phyloP scores from a whole-genome alignment of 495 filamentous ascomycete species.

The Daldinia caldariorum region DNA sequence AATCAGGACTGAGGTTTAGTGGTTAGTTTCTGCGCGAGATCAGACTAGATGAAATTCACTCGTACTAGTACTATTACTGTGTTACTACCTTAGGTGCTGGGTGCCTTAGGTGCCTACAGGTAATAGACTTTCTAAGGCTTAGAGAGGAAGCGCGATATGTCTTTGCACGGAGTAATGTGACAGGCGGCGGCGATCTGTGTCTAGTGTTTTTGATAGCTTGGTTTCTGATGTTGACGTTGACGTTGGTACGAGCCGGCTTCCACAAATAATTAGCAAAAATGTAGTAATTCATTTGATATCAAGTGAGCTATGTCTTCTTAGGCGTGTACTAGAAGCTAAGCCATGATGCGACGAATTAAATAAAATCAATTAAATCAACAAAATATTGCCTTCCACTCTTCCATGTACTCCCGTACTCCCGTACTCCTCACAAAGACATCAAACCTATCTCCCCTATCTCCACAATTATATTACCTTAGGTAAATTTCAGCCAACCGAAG shows the following conservation, averaged over 20 bases:
- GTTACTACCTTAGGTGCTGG: background rate
- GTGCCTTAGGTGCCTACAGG: no score
- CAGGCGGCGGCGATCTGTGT: background rate
- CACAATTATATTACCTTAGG: slow-evolving; percentile 9
- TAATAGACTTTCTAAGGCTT: background rate
- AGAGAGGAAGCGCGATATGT: background rate
- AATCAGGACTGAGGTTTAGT: slow-evolving; percentile 34
- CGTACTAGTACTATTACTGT: no score
- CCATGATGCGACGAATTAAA: background rate
- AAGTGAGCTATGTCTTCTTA: background rate
- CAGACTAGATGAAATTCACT: background rate
- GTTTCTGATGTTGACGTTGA: background rate
- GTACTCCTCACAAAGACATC: background rate
- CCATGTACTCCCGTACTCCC: slow-evolving; percentile 5
- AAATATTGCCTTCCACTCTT: background rate
- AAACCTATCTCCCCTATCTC: background rate
- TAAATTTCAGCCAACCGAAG: slow-evolving; percentile 13
- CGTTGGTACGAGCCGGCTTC: background rate
- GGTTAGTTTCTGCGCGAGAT: slow-evolving; percentile 1
- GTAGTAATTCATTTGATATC: background rate
- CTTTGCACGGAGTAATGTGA: background rate
- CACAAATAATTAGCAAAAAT: background rate
- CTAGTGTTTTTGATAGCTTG: background rate
- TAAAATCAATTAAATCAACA: no score
- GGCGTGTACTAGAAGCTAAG: background rate